Evolutionary conservation across 371 early-diverging fungal genomes (phyloP), one percentile per base, ranked within the genome.

Genomic region (Mucor plumbeus): DNA sequence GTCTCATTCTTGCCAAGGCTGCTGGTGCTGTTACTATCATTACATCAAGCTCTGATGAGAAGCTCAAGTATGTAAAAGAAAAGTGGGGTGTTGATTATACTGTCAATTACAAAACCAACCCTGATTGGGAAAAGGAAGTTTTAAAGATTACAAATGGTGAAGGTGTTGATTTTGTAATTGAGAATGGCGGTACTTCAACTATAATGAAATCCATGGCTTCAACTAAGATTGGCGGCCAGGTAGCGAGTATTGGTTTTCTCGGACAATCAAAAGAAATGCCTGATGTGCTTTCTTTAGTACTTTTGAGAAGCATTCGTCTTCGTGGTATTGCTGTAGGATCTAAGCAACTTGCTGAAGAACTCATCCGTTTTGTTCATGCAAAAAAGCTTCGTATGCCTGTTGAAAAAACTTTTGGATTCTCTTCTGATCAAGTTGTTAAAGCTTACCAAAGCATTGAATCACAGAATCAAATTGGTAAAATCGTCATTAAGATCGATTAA

Each of bases 41-140:
- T 13, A 69, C 71, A 0, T 74, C 72, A 7, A 63, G 64, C 41
- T 72, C 73, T 9, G 73, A 72, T 14, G 67, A 67, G 7, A 71
- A 71, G 34, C 56, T 74, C 11, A 44, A 60, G 17, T 59, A 53
- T 13, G 74, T 71, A 1, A 67, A 71, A 14, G 57, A 60, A 39
- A 59, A 64, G 6, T 74, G 64, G 44, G 59, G 63, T 11, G 62
- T 36, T 13, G 73, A 73, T 6, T 39, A 71, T 41, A 59, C 64
- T 13, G 61, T 71, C 64, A 71, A 71, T 48, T 74, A 74, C 58
- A 67, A 54, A n/a, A 68, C 43, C 4, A 10, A 40, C 26, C 65
- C 68, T n/a, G 48, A 68, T 10, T 72, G 72, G 68, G 61, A 72
- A 19, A 53, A 68, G 44, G 58, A 72, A 48, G 72, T 64, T 0